Conservation (phyloP, 2,329 filamentous ascomycete species). For the Verticillium dahliae region DNA sequence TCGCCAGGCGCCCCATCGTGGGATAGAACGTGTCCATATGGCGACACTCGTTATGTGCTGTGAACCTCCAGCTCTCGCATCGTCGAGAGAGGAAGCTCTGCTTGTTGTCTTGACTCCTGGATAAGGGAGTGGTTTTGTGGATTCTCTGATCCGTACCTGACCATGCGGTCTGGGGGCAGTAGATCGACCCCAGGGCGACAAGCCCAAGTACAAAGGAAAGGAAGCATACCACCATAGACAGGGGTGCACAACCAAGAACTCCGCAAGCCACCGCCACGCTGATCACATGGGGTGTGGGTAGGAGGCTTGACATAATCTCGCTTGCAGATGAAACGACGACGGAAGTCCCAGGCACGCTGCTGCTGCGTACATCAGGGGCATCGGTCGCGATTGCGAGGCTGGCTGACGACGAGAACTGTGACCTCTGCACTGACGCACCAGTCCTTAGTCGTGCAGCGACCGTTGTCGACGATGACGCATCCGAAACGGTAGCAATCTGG, state of each 20-base stretch:
- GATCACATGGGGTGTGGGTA: neutral
- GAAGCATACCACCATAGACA: neutral
- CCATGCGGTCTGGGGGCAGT: neutral
- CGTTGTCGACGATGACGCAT: neutral
- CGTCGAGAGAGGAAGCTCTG: neutral
- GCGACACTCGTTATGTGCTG: constrained; percentile 1
- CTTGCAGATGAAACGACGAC: neutral
- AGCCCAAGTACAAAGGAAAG: neutral
- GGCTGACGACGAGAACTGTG: neutral
- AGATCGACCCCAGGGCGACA: neutral
- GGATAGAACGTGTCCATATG: neutral
- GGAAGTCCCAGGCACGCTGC: neutral
- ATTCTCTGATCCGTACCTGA: constrained; percentile 3
- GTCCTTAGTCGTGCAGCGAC: neutral
- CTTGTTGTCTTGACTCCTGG: constrained; percentile 1
- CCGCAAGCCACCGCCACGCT: neutral
- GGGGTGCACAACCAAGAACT: neutral
- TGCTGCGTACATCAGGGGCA: neutral
- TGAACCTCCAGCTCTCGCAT: neutral
- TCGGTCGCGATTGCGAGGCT: neutral
- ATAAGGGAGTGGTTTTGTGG: constrained; percentile 3
- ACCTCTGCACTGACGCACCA: neutral
- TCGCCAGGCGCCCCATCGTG: constrained; percentile 2
- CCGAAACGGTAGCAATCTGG: neutral
- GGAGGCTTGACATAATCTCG: neutral